Evolutionary conservation across 2,329 filamentous ascomycete genomes (phyloP).

Genomic region (Xylaria sp.): DNA sequence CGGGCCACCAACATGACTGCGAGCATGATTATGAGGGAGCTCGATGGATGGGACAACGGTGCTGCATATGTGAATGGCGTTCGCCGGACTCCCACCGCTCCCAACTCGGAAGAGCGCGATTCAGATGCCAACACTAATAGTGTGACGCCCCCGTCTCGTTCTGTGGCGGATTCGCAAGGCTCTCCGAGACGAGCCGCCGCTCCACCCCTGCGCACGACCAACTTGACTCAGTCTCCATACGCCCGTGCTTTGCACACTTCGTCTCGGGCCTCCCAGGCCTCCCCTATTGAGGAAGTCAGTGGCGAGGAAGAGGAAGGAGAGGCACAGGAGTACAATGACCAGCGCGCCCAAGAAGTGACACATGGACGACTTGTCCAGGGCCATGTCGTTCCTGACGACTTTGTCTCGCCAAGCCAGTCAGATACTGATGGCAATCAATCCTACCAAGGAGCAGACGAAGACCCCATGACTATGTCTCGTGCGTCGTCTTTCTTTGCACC

Average conservation of each 20-base stretch:
- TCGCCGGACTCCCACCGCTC: conserved; percentile 38
- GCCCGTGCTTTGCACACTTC: conserved; percentile 46
- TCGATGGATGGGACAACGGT: conserved; percentile 61
- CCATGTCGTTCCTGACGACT: conserved; percentile 94
- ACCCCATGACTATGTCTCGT: conserved; percentile 82
- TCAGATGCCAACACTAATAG: conserved; percentile 48
- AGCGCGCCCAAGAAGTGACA: conserved; percentile 87
- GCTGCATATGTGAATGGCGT: conserved; percentile 44
- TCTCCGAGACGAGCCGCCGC: conserved; percentile 54
- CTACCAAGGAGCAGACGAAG: conserved; percentile 64
- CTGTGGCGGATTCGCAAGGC: conserved; percentile 55
- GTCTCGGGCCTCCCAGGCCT: conserved; percentile 51
- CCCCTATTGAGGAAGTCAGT: conserved; percentile 50
- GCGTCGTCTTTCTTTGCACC: conserved; percentile 83
- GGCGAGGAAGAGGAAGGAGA: conserved; percentile 54
- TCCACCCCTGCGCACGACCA: conserved; percentile 46
- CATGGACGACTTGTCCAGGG: conserved; percentile 91
- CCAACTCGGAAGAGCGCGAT: conserved; percentile 42
- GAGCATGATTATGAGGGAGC: conserved; percentile 79
- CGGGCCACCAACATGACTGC: conserved; percentile 74
- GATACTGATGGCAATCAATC: conserved; percentile 67
- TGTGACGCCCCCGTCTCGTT: conserved; percentile 41
- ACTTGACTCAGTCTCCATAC: conserved; percentile 44
- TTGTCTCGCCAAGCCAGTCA: conserved; percentile 79
- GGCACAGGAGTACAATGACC: conserved; percentile 73